phyloP scores from a whole-genome alignment of 2,329 filamentous ascomycete genomes.

The Calonectria hawksworthii region DNA sequence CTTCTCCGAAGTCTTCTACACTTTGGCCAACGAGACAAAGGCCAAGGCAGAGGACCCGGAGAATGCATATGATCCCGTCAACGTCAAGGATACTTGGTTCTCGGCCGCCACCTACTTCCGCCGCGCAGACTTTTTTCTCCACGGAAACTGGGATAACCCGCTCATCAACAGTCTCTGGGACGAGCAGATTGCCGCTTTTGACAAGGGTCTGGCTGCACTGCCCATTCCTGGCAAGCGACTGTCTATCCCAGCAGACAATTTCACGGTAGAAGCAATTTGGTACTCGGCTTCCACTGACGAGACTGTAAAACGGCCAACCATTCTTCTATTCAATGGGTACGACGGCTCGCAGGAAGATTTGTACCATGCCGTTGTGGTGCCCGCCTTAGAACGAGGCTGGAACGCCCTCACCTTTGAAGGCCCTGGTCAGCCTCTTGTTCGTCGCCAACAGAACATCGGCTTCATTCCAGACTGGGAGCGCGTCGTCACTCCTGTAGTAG shows the following conservation, averaged over 20 bases:
- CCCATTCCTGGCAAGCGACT: slow-evolving; percentile 53
- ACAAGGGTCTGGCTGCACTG: slow-evolving; percentile 54
- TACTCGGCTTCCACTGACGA: slow-evolving; percentile 41
- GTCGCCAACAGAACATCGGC: slow-evolving; percentile 56
- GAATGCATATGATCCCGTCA: slow-evolving; percentile 39
- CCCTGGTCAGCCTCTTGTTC: slow-evolving; percentile 58
- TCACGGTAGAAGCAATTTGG: slow-evolving; percentile 54
- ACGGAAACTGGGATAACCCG: slow-evolving; percentile 56
- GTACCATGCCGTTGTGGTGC: slow-evolving; percentile 53
- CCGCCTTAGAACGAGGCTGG: slow-evolving; percentile 56
- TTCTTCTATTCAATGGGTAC: slow-evolving; percentile 59
- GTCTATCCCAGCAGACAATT: slow-evolving; percentile 47
- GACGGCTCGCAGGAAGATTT: slow-evolving; percentile 61
- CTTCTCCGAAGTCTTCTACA: slow-evolving; percentile 40
- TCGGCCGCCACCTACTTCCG: slow-evolving; percentile 59
- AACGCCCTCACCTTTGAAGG: slow-evolving; percentile 63
- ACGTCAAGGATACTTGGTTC: slow-evolving; percentile 49
- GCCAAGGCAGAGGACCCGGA: slow-evolving; percentile 36
- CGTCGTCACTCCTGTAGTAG: slow-evolving; percentile 56
- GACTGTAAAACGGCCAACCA: slow-evolving; percentile 49
- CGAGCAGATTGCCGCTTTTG: slow-evolving; percentile 52
- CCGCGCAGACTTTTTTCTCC: slow-evolving; percentile 57
- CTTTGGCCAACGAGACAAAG: slow-evolving; percentile 42
- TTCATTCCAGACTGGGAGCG: slow-evolving; percentile 61
- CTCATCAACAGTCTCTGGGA: slow-evolving; percentile 56